Evolutionary conservation across 2,329 filamentous ascomycete species (phyloP).

Genomic region (Fusarium albosuccineum): DNA sequence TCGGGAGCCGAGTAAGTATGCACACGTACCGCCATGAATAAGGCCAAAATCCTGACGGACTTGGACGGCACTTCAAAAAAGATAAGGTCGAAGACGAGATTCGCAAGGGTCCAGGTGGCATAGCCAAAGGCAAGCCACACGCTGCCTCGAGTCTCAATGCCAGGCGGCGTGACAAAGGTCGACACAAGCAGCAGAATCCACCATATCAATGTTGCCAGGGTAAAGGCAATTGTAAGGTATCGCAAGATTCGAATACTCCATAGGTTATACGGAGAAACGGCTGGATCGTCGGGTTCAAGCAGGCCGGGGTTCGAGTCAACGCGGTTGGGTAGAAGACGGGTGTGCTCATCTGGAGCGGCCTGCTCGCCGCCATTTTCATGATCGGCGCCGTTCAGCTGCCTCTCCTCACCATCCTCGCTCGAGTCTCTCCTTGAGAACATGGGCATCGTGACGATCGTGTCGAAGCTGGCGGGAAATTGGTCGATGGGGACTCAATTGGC

Average conservation of each 20-base stretch:
- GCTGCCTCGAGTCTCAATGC: slow-evolving; percentile 88
- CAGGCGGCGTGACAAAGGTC: slow-evolving; percentile 89
- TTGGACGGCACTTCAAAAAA: slow-evolving; percentile 91
- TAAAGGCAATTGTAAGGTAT: slow-evolving; percentile 81
- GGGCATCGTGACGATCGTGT: slow-evolving; percentile 46
- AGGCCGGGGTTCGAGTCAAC: slow-evolving; percentile 62
- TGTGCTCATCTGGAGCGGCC: slow-evolving; percentile 63
- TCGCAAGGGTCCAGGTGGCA: slow-evolving; percentile 80
- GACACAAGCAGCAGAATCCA: slow-evolving; percentile 92
- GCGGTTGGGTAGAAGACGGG: slow-evolving; percentile 77
- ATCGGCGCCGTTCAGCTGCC: slow-evolving; percentile 20
- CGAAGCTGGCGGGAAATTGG: background rate
- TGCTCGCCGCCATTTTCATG: slow-evolving; percentile 43
- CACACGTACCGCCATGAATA: slow-evolving; percentile 67
- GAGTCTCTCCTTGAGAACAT: slow-evolving; percentile 50
- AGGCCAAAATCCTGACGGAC: slow-evolving; percentile 79
- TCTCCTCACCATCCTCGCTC: slow-evolving; percentile 32
- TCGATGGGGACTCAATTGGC: too few relatives aligned
- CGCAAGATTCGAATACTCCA: slow-evolving; percentile 88
- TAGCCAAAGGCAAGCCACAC: slow-evolving; percentile 92
- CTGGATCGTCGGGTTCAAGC: slow-evolving; percentile 59
- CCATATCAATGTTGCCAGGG: slow-evolving; percentile 85
- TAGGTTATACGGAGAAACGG: slow-evolving; percentile 92
- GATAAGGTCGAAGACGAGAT: slow-evolving; percentile 80
- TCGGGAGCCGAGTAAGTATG: too few relatives aligned